Evolutionary conservation across 23 red algal species (phyloP).

Genomic region (Gracilariopsis chorda): DNA sequence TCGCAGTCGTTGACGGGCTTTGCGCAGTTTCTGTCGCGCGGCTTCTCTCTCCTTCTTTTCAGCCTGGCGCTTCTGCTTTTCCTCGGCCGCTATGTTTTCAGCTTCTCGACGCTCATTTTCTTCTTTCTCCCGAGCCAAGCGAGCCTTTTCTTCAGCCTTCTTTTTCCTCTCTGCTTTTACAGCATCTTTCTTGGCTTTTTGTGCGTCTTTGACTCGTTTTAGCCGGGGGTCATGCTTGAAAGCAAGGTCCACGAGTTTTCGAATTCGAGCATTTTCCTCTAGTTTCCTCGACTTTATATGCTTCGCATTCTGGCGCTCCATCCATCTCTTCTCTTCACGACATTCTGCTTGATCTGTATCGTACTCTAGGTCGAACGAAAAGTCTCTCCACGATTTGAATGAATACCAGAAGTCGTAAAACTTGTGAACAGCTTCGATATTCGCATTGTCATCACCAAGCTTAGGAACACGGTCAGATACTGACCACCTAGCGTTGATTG

Average conservation of each 20-base stretch:
- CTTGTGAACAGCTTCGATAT: conserved; percentile 59
- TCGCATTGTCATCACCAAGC: conserved; percentile 53
- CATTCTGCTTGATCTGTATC: conserved; percentile 80
- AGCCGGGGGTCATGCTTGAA: conserved; percentile 76
- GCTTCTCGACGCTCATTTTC: conserved; percentile 25
- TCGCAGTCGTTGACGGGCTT: conserved; percentile 45
- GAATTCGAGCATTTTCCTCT: conserved; percentile 68
- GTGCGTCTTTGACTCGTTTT: conserved; percentile 18
- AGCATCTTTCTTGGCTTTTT: conserved; percentile 57
- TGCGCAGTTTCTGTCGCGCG: conserved; percentile 46
- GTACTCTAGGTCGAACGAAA: conserved; percentile 74
- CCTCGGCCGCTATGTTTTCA: conserved; percentile 42
- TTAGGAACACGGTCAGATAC: conserved; percentile 71
- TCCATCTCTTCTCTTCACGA: conserved; percentile 85
- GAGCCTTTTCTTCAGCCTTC: conserved; percentile 43
- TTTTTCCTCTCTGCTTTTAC: conserved; percentile 44
- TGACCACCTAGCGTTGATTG: conserved; percentile 79
- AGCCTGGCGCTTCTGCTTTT: conserved; percentile 34
- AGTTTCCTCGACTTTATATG: conserved; percentile 53
- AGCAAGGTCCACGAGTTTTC: conserved; percentile 70
- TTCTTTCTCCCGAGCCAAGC: conserved; percentile 32
- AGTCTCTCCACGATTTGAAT: conserved; percentile 87
- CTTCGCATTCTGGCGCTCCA: conserved; percentile 84
- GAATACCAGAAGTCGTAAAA: conserved; percentile 89
- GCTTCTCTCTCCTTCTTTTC: conserved; percentile 57